Percentiles rank a stretch among this genome's conserved stretches.
phyloP scores from a whole-genome alignment of 176 grass and related monocot species.

The Juncus effusus region DNA sequence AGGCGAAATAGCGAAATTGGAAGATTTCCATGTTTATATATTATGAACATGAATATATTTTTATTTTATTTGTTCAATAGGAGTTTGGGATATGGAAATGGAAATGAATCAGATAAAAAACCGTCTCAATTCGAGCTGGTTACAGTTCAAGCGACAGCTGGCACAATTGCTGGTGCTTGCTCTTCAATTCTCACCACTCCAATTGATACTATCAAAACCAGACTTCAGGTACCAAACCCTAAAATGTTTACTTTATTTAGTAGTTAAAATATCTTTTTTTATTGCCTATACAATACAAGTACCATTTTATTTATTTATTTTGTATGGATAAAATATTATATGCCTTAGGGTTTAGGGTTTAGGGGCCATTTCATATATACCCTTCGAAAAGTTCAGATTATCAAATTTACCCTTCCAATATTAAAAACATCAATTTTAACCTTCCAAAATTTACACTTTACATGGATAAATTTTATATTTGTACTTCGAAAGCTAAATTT shows the following conservation, averaged over 20 bases:
- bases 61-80: constrained; percentile 31
- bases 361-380: too few species aligned
- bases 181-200: constrained; percentile 92
- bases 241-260: background rate
- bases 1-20: too few species aligned
- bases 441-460: too few species aligned
- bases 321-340: background rate
- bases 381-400: too few species aligned
- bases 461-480: too few species aligned
- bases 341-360: too few species aligned
- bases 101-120: constrained; percentile 50
- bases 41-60: constrained; percentile 1
- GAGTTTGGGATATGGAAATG: constrained; percentile 77
- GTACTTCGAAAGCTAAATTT: too few species aligned
- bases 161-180: constrained; percentile 91
- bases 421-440: too few species aligned
- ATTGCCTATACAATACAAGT: background rate
- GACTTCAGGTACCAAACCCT: constrained; percentile 62
- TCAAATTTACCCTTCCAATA: too few species aligned
- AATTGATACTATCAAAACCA: constrained; percentile 91
- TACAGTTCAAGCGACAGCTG: constrained; percentile 82
- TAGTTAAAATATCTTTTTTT: constrained; percentile 1
- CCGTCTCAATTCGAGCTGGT: constrained; percentile 75
- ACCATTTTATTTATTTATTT: background rate
- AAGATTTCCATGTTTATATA: too few species aligned